Conservation (phyloP, 371 early-diverging fungal genomes). For the Circinella minor region DNA sequence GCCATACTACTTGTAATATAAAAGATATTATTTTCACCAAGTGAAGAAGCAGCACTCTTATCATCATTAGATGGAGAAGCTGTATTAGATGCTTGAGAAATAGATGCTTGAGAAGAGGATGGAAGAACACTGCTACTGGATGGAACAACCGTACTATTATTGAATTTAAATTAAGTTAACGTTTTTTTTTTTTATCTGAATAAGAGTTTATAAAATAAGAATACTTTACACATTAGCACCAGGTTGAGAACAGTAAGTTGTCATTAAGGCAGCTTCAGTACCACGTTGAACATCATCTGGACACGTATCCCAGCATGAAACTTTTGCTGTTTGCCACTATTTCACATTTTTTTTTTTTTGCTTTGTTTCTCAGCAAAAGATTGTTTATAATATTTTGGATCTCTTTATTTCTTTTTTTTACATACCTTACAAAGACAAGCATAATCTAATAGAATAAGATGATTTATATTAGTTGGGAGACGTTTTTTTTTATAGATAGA, state of each 20-base stretch:
- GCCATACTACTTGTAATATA: neutral
- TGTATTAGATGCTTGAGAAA: neutral
- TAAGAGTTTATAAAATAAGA: neutral
- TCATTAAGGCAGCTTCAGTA: constrained; percentile 26
- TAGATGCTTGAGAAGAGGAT: neutral
- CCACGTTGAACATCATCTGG: constrained; percentile 26
- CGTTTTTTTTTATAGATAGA: no score
- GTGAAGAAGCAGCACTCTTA: neutral
- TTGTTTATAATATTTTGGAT: neutral
- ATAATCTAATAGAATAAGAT: constrained; percentile 15
- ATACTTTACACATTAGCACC: constrained; percentile 31
- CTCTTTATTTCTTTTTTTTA: neutral
- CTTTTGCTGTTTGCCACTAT: constrained; percentile 32
- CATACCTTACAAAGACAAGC: constrained; percentile 30
- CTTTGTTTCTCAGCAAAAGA: no score
- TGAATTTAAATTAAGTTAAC: no score
- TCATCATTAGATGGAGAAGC: neutral
- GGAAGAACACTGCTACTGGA: neutral
- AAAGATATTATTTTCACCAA: neutral
- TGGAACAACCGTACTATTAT: constrained; percentile 4
- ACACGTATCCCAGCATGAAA: constrained; percentile 36
- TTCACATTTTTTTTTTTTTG: no score
- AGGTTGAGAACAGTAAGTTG: constrained; percentile 43
- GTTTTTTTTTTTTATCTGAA: neutral
- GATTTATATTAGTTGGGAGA: no score